Evolutionary conservation across 2,329 filamentous ascomycete species (phyloP).

Genomic region (Ceratocystis diversiconidia): DNA sequence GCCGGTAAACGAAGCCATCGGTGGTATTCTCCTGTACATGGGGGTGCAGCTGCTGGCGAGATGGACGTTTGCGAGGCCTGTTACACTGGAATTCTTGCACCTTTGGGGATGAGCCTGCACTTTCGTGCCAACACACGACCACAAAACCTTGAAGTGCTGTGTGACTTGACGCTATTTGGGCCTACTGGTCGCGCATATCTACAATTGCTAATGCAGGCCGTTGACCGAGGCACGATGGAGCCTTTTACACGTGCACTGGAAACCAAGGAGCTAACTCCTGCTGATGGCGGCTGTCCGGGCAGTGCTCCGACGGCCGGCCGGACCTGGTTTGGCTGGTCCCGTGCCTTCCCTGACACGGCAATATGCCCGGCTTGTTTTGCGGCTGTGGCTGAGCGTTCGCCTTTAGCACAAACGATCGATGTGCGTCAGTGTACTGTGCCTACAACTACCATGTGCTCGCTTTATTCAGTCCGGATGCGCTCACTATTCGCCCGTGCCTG

Average conservation of each 20-base stretch:
- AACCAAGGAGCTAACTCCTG: background rate
- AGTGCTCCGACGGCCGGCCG: constrained; percentile 17
- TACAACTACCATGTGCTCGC: constrained; percentile 24
- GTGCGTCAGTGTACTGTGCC: constrained; percentile 22
- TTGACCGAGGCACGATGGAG: constrained; percentile 25
- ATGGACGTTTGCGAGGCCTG: constrained; percentile 27
- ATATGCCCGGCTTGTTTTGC: constrained; percentile 27
- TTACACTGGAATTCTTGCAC: constrained; percentile 23
- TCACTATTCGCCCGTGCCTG: constrained; percentile 24
- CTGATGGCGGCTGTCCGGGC: background rate
- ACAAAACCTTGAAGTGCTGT: constrained; percentile 21
- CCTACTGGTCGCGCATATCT: constrained; percentile 23
- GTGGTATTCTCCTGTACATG: constrained; percentile 25
- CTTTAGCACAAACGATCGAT: constrained; percentile 21
- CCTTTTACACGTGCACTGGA: constrained; percentile 23
- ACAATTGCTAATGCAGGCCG: constrained; percentile 22
- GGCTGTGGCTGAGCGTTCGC: constrained; percentile 23
- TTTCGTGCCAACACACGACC: constrained; percentile 22
- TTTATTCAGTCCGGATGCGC: constrained; percentile 30
- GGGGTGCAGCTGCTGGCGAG: constrained; percentile 19
- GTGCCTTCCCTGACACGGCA: constrained; percentile 20
- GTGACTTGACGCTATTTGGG: constrained; percentile 23
- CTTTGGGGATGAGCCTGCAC: constrained; percentile 22
- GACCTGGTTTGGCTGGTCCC: constrained; percentile 27
- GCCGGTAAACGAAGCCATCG: constrained; percentile 24